phyloP scores from a whole-genome alignment of 2,329 filamentous ascomycete genomes.

The Aspergillus spinulosporus region DNA sequence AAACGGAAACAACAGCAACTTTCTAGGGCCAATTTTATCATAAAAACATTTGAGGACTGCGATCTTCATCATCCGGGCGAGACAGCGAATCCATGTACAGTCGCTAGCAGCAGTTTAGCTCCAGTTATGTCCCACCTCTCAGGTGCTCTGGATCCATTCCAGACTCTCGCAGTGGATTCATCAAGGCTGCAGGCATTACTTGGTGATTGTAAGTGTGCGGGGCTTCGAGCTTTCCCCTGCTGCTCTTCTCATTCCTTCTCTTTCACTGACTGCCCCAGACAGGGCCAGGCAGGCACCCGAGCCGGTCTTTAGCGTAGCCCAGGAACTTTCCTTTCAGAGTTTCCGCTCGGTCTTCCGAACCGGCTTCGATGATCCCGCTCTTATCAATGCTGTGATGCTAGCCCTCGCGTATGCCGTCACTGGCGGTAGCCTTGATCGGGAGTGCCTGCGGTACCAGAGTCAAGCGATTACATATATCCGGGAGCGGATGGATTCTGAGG shows the following conservation, averaged over 20 bases:
- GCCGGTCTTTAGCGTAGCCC: slow-evolving; percentile 10
- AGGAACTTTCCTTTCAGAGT: slow-evolving; percentile 10
- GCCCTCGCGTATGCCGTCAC: slow-evolving; percentile 1
- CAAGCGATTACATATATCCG: slow-evolving; percentile 10
- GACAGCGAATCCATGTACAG: background rate
- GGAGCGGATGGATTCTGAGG: slow-evolving; percentile 2
- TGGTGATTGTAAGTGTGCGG: slow-evolving; percentile 1
- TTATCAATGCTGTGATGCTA: slow-evolving; percentile 8
- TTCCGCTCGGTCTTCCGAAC: slow-evolving; percentile 6
- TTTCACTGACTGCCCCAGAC: background rate
- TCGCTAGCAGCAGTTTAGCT: background rate
- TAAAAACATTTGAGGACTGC: background rate
- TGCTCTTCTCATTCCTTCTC: background rate
- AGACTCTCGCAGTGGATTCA: slow-evolving; percentile 9
- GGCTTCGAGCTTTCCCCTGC: background rate
- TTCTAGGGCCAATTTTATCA: background rate
- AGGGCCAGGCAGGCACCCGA: slow-evolving; percentile 3
- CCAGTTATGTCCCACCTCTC: background rate
- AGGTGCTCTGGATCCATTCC: slow-evolving; percentile 4
- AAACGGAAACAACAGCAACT: slow-evolving; percentile 4
- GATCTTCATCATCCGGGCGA: no score
- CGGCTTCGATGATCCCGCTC: slow-evolving; percentile 8
- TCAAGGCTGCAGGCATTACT: slow-evolving; percentile 1
- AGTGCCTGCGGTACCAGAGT: slow-evolving; percentile 6
- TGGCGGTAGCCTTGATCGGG: background rate